Evolutionary conservation across 768 basidiomycete genomes (phyloP).

Genomic region (Mrakia blollopis): DNA sequence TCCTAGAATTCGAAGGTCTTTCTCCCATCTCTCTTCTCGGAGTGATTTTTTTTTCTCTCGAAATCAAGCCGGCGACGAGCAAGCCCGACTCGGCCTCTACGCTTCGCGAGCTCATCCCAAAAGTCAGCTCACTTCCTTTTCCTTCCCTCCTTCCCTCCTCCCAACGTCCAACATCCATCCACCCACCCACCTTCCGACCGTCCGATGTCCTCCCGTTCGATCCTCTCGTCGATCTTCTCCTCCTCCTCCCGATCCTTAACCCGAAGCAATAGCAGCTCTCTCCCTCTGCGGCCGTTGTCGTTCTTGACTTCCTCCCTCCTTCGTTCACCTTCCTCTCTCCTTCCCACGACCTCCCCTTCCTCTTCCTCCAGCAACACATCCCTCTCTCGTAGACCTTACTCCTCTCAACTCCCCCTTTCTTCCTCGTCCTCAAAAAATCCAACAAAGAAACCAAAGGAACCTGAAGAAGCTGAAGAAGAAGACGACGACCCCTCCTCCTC

Average conservation of each 20-base stretch:
- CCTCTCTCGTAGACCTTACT: not conserved
- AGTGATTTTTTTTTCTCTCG: too few relatives aligned
- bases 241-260: not conserved
- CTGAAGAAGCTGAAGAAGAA: too few relatives aligned
- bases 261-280: not conserved
- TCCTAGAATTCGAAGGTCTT: too few relatives aligned
- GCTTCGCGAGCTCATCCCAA: too few relatives aligned
- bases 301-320: not conserved
- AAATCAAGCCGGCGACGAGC: too few relatives aligned
- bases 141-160: slow-evolving; percentile 48
- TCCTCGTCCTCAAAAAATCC: not conserved
- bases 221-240: slow-evolving; percentile 13
- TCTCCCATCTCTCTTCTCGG: too few relatives aligned
- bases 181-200: not conserved
- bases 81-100: too few relatives aligned
- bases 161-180: not conserved
- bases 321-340: not conserved
- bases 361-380: too few relatives aligned
- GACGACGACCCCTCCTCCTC: not conserved
- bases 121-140: not conserved
- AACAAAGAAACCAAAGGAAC: too few relatives aligned
- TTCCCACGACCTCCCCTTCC: not conserved
- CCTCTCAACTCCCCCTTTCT: not conserved
- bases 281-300: not conserved
- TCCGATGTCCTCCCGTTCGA: not conserved